A percentile compares a stretch with the other conserved stretches of the same genome.
phyloP scores from a whole-genome alignment of 1,139 yeast genomes.

The Hyphopichia wangnamkhiaoensis region DNA sequence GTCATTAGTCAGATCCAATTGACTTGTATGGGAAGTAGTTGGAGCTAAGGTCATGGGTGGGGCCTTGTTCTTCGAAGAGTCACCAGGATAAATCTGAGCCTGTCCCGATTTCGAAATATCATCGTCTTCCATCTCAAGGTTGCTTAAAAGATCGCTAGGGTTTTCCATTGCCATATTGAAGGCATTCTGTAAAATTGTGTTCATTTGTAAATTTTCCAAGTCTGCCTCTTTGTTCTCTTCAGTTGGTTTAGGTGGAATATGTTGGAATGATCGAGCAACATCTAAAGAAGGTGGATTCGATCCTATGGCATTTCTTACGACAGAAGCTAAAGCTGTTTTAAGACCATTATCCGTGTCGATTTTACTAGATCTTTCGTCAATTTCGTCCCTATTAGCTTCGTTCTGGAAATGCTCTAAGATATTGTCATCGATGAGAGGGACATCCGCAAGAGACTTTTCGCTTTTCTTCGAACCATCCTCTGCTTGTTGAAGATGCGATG shows the following conservation, averaged over 20 bases:
- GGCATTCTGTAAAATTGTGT: conserved; percentile 72
- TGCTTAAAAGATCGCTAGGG: conserved; percentile 56
- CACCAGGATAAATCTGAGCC: not conserved
- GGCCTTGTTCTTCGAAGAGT: not conserved
- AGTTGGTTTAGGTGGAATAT: conserved; percentile 5
- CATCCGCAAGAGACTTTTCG: conserved; percentile 16
- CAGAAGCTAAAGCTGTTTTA: conserved; percentile 29
- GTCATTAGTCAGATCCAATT: no score
- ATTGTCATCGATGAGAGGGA: conserved; percentile 42
- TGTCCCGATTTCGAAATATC: conserved; percentile 3
- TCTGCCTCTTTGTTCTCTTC: conserved; percentile 42
- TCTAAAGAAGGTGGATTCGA: not conserved
- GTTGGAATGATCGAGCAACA: conserved; percentile 3
- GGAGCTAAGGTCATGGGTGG: no score
- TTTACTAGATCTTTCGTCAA: conserved; percentile 4
- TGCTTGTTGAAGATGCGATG: conserved; percentile 30
- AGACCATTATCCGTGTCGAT: conserved; percentile 10
- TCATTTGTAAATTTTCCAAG: conserved; percentile 54
- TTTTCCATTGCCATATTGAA: conserved; percentile 70
- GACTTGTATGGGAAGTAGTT: no score
- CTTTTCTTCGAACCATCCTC: conserved; percentile 12
- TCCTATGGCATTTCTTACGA: conserved; percentile 24
- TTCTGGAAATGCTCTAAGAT: conserved; percentile 40
- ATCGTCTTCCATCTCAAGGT: conserved; percentile 41
- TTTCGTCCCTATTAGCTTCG: conserved; percentile 32